Percentiles rank a stretch among this genome's conserved stretches.
These are phyloP conservation scores for Chaetomium cochliodes DNA, from an alignment of 495 filamentous ascomycete species.

Conservation along the genomic window DNA sequence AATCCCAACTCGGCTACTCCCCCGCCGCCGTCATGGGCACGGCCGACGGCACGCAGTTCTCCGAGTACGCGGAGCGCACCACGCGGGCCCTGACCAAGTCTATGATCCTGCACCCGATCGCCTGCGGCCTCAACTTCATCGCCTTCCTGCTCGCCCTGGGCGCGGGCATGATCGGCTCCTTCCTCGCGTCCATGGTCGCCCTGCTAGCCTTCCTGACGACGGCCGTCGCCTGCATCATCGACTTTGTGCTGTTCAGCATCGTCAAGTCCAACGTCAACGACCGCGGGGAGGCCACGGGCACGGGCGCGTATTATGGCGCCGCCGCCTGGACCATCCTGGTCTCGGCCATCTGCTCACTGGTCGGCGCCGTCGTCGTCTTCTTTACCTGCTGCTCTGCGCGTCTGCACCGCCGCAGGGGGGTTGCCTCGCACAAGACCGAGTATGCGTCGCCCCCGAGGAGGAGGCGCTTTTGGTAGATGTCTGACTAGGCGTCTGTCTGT, in stretches of 20 bases:
- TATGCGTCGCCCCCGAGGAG: constrained; percentile 20
- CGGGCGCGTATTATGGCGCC: constrained; percentile 44
- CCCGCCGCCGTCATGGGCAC: constrained; percentile 44
- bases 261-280: constrained; percentile 52
- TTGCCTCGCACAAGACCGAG: constrained; percentile 21
- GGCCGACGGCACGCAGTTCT: constrained; percentile 43
- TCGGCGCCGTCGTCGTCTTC: constrained; percentile 56
- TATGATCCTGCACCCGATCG: constrained; percentile 62
- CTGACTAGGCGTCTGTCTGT: neutral
- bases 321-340: constrained; percentile 55
- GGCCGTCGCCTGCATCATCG: constrained; percentile 53
- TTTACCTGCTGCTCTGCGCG: constrained; percentile 55
- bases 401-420: constrained; percentile 30
- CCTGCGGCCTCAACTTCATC: constrained; percentile 56
- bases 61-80: constrained; percentile 43
- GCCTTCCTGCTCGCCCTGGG: constrained; percentile 56
- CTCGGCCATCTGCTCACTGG: constrained; percentile 50
- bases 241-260: constrained; percentile 57
- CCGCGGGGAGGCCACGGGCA: constrained; percentile 27
- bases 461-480: constrained; percentile 13
- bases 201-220: constrained; percentile 55
- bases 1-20: constrained; percentile 53
- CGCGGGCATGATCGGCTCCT: constrained; percentile 52
- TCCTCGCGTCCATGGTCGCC: constrained; percentile 51
- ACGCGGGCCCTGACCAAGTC: constrained; percentile 52